Conservation (phyloP, 805 yeast species). For the Candida pseudoglaebosa region DNA sequence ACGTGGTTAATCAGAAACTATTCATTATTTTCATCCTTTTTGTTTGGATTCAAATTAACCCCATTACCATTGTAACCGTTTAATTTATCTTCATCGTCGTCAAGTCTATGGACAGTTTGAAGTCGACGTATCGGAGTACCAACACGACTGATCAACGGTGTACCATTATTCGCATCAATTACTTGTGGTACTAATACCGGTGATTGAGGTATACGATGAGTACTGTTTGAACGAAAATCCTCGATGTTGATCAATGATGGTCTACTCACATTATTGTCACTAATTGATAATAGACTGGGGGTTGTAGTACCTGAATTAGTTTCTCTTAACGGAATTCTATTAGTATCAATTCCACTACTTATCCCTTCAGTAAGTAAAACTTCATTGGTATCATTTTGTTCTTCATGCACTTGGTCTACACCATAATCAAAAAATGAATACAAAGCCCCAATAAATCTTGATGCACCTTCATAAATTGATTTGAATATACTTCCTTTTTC, state of each 20-base stretch:
- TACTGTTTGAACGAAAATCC: neutral
- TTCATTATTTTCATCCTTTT: slow-evolving; percentile 9
- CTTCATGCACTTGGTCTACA: slow-evolving; percentile 18
- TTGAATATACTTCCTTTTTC: slow-evolving; percentile 6
- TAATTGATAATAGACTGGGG: slow-evolving; percentile 1
- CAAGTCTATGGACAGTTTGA: slow-evolving; percentile 15
- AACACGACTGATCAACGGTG: slow-evolving; percentile 11
- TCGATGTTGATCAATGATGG: slow-evolving; percentile 2
- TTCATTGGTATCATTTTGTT: slow-evolving; percentile 4
- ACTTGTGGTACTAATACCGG: neutral
- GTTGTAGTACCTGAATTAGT: slow-evolving; percentile 8
- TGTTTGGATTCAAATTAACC: slow-evolving; percentile 9
- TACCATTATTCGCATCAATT: slow-evolving; percentile 3
- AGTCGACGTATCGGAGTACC: slow-evolving; percentile 16
- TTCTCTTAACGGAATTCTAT: slow-evolving; percentile 1
- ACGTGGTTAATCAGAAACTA: no score
- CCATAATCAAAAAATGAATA: slow-evolving; percentile 42
- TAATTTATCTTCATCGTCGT: slow-evolving; percentile 8
- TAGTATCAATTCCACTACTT: slow-evolving; percentile 2
- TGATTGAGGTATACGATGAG: neutral
- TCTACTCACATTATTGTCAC: neutral
- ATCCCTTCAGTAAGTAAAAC: neutral
- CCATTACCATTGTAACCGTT: slow-evolving; percentile 15
- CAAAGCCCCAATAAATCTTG: slow-evolving; percentile 25
- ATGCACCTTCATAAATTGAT: slow-evolving; percentile 8